Evolutionary conservation across 371 early-diverging fungal genomes (phyloP).

Genomic region (Circinella minor): DNA sequence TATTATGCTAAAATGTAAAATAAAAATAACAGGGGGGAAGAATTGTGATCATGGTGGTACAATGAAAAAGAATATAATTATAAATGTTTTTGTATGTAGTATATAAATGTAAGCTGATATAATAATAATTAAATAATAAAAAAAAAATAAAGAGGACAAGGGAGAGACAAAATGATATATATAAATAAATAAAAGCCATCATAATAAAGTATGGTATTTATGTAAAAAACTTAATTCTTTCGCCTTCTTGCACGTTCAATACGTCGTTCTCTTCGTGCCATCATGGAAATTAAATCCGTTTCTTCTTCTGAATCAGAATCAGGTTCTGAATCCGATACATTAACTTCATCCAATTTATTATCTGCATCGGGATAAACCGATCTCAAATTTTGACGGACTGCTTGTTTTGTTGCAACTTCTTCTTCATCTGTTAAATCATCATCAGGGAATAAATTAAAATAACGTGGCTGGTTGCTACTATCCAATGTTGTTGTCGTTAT

Average conservation of each 20-base stretch:
- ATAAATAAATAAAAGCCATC: too few relatives aligned
- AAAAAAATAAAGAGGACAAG: too few relatives aligned
- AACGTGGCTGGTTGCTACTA: background rate
- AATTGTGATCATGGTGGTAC: too few relatives aligned
- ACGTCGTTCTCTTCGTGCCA: constrained; percentile 12
- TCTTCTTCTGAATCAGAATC: constrained; percentile 9
- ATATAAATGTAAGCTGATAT: too few relatives aligned
- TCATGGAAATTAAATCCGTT: constrained; percentile 6
- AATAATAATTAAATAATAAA: too few relatives aligned
- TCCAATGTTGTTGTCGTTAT: too few relatives aligned
- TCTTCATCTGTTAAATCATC: background rate
- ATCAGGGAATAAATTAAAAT: constrained; percentile 16
- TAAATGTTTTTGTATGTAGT: too few relatives aligned
- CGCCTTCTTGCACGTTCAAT: constrained; percentile 12
- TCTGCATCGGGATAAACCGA: background rate
- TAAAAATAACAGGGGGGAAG: too few relatives aligned
- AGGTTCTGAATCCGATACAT: constrained; percentile 5
- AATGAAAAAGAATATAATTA: too few relatives aligned
- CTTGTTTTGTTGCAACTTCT: background rate
- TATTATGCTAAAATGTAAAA: too few relatives aligned
- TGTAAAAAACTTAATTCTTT: background rate
- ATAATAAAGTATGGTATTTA: background rate
- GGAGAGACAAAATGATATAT: too few relatives aligned
- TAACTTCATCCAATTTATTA: constrained; percentile 16
- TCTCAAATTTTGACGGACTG: background rate